These are phyloP conservation scores for Metarhizium brunneum DNA, from an alignment of 2,329 filamentous ascomycete genomes.

Conservation along the genomic window DNA sequence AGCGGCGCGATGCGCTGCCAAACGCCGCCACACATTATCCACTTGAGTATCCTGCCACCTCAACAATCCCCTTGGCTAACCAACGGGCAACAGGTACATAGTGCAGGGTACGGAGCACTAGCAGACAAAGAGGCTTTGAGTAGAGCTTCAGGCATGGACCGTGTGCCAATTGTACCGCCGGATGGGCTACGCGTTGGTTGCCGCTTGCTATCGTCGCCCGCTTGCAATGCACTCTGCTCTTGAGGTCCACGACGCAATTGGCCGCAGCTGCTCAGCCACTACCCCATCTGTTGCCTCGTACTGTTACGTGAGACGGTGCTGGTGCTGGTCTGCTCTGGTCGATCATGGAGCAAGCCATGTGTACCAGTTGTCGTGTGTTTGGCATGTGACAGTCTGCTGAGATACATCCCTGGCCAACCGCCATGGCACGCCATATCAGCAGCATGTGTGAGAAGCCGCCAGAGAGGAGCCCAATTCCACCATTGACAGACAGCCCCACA, in stretches of 20 bases:
- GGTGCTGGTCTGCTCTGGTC: background rate
- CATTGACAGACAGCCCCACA: background rate
- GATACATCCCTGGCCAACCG: slow-evolving; percentile 8
- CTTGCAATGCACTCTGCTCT: background rate
- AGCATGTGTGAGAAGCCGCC: background rate
- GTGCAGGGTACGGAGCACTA: too few relatives aligned
- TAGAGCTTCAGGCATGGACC: too few relatives aligned
- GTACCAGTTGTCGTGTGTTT: background rate
- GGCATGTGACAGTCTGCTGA: slow-evolving; percentile 1
- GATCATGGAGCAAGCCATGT: background rate
- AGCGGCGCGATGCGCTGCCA: background rate
- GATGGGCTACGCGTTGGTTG: background rate
- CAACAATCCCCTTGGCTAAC: background rate
- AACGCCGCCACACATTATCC: background rate
- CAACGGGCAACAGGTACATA: background rate
- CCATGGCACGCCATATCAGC: slow-evolving; percentile 5
- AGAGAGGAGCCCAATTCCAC: background rate
- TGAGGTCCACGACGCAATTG: background rate
- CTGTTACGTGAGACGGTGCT: background rate
- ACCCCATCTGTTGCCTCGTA: background rate
- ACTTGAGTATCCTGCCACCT: background rate
- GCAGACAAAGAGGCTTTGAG: too few relatives aligned
- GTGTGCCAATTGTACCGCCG: too few relatives aligned
- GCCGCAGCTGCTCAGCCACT: background rate
- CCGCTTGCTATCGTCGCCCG: background rate